Evolutionary conservation across 192 early-diverging fungal species (phyloP).

Genomic region (Backusella sp.): DNA sequence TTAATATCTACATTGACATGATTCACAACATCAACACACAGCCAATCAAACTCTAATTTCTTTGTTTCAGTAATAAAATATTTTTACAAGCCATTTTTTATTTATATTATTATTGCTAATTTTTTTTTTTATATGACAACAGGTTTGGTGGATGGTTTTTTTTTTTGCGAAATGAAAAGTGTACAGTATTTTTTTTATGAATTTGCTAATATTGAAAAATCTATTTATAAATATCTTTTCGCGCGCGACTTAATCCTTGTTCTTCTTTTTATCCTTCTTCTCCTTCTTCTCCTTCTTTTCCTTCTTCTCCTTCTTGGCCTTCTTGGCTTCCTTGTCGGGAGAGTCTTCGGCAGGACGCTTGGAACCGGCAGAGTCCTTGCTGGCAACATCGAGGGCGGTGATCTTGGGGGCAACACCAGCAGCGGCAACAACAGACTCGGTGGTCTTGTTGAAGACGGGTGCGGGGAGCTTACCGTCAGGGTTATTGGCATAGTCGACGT

Average conservation of each 20-base stretch:
- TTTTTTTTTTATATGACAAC: background rate
- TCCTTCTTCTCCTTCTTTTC: constrained; percentile 47
- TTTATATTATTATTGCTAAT: background rate
- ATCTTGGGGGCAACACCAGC: constrained; percentile 41
- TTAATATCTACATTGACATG: background rate
- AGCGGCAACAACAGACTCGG: constrained; percentile 28
- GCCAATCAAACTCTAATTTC: background rate
- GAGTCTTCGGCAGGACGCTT: constrained; percentile 35
- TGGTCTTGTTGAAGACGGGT: constrained; percentile 22
- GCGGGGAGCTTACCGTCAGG: constrained; percentile 31
- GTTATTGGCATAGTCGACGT: constrained; percentile 64
- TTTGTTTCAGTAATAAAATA: background rate
- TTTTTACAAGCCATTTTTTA: constrained; percentile 6
- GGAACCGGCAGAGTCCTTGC: constrained; percentile 38
- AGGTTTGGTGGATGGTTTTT: no score
- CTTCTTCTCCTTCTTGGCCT: constrained; percentile 44
- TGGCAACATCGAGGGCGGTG: constrained; percentile 32
- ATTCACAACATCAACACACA: background rate
- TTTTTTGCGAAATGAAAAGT: background rate
- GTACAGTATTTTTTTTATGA: background rate
- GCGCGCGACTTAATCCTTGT: constrained; percentile 24
- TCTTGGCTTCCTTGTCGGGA: constrained; percentile 33
- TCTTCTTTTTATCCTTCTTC: constrained; percentile 42
- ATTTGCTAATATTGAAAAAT: background rate
- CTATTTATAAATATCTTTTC: constrained; percentile 11